These are phyloP conservation scores for Agrocybe praecox DNA, from an alignment of 768 basidiomycete species.

Conservation along the genomic window DNA sequence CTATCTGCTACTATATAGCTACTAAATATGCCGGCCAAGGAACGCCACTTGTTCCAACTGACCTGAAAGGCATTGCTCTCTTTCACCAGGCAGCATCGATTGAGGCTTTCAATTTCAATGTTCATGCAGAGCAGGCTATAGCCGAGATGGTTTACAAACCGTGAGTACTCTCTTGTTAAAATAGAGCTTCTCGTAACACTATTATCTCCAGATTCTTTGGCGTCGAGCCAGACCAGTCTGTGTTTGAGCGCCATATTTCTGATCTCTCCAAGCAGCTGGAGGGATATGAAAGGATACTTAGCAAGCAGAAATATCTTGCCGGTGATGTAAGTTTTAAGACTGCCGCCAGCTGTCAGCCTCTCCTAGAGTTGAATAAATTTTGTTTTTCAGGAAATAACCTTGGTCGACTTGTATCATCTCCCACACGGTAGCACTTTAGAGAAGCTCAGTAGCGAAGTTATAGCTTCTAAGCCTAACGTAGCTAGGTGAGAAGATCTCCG, in stretches of 20 bases:
- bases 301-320: conserved; percentile 55
- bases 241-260: conserved; percentile 28
- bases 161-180: conserved; percentile 28
- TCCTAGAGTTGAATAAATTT: too few species aligned
- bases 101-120: conserved; percentile 50
- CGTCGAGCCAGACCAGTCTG: conserved; percentile 21
- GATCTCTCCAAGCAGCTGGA: conserved; percentile 42
- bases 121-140: conserved; percentile 29
- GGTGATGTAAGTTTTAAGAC: conserved; percentile 45
- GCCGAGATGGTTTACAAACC: conserved; percentile 50
- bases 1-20: conserved; percentile 55
- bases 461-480: conserved; percentile 43
- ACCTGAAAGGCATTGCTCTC: conserved; percentile 30
- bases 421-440: conserved; percentile 32
- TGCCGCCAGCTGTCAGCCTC: neutral
- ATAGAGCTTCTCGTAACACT: neutral
- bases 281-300: conserved; percentile 54
- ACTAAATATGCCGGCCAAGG: conserved; percentile 50
- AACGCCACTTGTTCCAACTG: conserved; percentile 46
- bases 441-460: conserved; percentile 23
- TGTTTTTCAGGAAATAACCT: conserved; percentile 35
- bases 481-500: conserved; percentile 25
- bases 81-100: conserved; percentile 44
- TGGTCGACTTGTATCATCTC: conserved; percentile 49
- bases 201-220: conserved; percentile 11